Conservation (phyloP, 306 rosid species). For the Gastrolobium bilobum region DNA sequence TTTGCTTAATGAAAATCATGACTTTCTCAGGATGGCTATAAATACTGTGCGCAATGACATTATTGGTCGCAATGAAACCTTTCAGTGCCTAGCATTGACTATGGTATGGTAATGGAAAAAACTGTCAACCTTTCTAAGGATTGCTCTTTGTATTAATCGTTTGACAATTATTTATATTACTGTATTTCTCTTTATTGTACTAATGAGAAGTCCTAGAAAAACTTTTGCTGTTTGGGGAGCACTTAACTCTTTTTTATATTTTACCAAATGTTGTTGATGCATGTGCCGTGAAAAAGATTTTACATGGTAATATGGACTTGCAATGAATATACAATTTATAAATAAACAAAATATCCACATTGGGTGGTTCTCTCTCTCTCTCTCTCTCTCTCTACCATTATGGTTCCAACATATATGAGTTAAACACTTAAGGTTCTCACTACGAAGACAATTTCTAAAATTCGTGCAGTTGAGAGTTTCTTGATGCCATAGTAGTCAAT, state of each 20-base stretch:
- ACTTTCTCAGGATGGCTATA: conserved; percentile 97
- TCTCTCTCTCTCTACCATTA: not conserved
- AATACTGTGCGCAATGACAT: conserved; percentile 98
- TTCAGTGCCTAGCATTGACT: conserved; percentile 96
- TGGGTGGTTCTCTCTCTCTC: not conserved
- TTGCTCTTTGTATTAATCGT: conserved; percentile 31
- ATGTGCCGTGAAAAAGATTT: conserved; percentile 18
- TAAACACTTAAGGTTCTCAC: conserved; percentile 2
- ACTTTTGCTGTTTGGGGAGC: conserved; percentile 3
- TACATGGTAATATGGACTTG: conserved; percentile 28
- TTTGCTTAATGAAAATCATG: conserved; percentile 99
- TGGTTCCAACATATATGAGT: conserved; percentile 27
- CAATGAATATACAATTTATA: conserved; percentile 21
- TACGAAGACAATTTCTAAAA: conserved; percentile 4
- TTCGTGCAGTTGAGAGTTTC: not conserved
- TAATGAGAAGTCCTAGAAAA: conserved; percentile 24
- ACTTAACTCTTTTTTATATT: conserved; percentile 27
- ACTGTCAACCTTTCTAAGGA: conserved; percentile 29
- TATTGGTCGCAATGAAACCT: conserved; percentile 98
- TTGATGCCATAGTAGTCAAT: too few relatives aligned
- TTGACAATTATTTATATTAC: not conserved
- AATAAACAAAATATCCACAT: conserved; percentile 22
- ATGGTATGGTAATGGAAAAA: conserved; percentile 75
- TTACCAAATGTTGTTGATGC: conserved; percentile 17
- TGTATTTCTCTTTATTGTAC: conserved; percentile 27